phyloP scores from a whole-genome alignment of 2,329 filamentous ascomycete species.

The Bipolaris cookei region DNA sequence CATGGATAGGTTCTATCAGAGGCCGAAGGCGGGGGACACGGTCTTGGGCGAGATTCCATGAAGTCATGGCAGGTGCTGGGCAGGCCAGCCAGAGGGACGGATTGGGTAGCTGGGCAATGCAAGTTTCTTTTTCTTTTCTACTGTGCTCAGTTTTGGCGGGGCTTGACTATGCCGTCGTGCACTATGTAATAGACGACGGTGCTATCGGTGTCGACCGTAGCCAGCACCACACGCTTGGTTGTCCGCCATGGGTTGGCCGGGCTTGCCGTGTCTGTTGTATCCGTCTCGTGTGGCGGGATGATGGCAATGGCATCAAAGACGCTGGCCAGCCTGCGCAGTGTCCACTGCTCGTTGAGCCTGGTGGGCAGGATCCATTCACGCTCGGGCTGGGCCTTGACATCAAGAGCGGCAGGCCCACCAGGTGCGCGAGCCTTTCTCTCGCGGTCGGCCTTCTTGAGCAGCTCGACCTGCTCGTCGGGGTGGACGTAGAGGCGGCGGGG shows the following conservation, averaged over 20 bases:
- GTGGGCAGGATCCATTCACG: conserved; percentile 79
- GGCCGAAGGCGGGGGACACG: conserved; percentile 44
- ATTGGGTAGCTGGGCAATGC: conserved; percentile 1
- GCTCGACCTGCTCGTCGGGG: conserved; percentile 79
- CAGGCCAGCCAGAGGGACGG: conserved; percentile 14
- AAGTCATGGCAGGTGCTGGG: conserved; percentile 13
- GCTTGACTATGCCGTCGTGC: conserved; percentile 87
- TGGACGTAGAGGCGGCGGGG: conserved; percentile 77
- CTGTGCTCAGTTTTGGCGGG: conserved; percentile 71
- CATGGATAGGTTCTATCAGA: conserved; percentile 53
- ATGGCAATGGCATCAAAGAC: conserved; percentile 67
- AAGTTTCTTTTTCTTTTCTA: conserved; percentile 1
- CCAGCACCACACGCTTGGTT: conserved; percentile 73
- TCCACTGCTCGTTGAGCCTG: conserved; percentile 75
- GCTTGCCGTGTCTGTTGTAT: conserved; percentile 14
- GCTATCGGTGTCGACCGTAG: conserved; percentile 78
- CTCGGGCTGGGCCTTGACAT: conserved; percentile 51
- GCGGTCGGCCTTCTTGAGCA: conserved; percentile 64
- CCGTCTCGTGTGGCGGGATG: conserved; percentile 51
- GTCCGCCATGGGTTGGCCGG: conserved; percentile 52
- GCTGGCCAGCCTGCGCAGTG: conserved; percentile 67
- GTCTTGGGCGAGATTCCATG: conserved; percentile 41
- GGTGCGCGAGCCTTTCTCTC: conserved; percentile 52
- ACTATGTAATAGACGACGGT: conserved; percentile 85
- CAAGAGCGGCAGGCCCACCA: conserved; percentile 49